Base-by-base conservation (phyloP, 164 flowering plant species). In the Brasenia schreberi region DNA sequence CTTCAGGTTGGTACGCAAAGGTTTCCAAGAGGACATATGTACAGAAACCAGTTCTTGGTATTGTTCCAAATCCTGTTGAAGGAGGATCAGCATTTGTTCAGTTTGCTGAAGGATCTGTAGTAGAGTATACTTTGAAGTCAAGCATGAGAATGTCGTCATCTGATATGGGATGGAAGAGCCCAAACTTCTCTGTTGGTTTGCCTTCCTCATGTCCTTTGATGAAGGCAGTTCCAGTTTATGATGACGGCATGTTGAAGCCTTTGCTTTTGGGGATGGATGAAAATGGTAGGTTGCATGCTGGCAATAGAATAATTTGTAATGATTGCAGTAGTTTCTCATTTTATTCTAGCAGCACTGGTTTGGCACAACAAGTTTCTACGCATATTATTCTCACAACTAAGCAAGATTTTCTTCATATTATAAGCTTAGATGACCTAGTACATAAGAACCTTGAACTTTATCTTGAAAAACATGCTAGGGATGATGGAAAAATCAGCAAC, bases 241-340 rank as follows among this genome's bases (percentile, higher is more conserved):
- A 77, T 33, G 64, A 58, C 71, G 88, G 80, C 17, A 42, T 33
- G 7, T 66, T 75, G 60, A 80, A 77, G 63, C 76, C 86, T 67
- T 80, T 91, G 75, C 71, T 83, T 71, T 76, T 83, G 75, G 97
- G 99, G 59, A 85, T 89, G 62, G 96, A 89, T 78, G 82, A 79
- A 43, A 74, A 67, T 72, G 83, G 92, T 61, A 82, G 83, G 81
- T 72, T 94, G 67, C 86, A 87, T 68, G 77, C 81, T 5, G 73
- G 77, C 70, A 83, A 87, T 65, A 82, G 63, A 71, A 77, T 83
- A 65, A 53, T 94, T 44, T 88, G 96, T 76, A 84, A 76, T 80
- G 88, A 88, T 73, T 94, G 99, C 76, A 79, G 86, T 76, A 85
- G 86, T 74, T 91, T 87, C 72, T 80, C 97, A 49, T 81, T 84